Conservation (phyloP, 352 stramenopile genomes). For the Pythium biforme region DNA sequence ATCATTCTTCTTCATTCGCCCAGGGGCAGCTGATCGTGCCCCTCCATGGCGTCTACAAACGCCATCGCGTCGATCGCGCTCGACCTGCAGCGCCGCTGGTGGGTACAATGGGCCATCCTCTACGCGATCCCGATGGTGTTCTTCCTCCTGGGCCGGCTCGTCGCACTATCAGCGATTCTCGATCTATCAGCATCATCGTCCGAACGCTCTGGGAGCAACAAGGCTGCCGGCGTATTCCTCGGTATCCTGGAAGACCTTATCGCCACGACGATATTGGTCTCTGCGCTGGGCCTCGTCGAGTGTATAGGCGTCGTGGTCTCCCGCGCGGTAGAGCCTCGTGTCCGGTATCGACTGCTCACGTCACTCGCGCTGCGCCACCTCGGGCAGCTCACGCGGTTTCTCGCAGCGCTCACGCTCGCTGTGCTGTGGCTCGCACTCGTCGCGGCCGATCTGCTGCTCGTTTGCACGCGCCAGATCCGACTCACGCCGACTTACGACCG, state of each 20-base stretch:
- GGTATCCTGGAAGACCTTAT: conserved; percentile 4
- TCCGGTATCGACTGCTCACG: neutral
- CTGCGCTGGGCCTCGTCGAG: conserved; percentile 4
- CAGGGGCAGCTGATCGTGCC: too few species aligned
- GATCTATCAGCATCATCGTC: neutral
- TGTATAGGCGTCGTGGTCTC: neutral
- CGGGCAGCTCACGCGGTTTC: neutral
- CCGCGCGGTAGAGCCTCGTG: neutral
- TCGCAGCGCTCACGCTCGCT: conserved; percentile 26
- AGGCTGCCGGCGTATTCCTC: conserved; percentile 1
- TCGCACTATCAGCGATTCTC: conserved; percentile 3
- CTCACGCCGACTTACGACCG: conserved; percentile 47
- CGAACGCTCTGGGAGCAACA: neutral
- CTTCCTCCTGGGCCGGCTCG: neutral
- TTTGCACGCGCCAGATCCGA: conserved; percentile 39
- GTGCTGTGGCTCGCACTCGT: conserved; percentile 30
- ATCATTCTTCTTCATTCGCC: neutral
- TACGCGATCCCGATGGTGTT: conserved; percentile 1
- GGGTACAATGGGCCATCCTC: conserved; percentile 4
- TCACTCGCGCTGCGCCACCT: neutral
- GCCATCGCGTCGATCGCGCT: neutral
- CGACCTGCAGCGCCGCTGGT: neutral
- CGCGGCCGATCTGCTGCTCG: conserved; percentile 40
- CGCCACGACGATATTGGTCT: conserved; percentile 2
- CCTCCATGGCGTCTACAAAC: neutral